Conservation (phyloP, 2,329 filamentous ascomycete species). For the Botrytis elliptica region DNA sequence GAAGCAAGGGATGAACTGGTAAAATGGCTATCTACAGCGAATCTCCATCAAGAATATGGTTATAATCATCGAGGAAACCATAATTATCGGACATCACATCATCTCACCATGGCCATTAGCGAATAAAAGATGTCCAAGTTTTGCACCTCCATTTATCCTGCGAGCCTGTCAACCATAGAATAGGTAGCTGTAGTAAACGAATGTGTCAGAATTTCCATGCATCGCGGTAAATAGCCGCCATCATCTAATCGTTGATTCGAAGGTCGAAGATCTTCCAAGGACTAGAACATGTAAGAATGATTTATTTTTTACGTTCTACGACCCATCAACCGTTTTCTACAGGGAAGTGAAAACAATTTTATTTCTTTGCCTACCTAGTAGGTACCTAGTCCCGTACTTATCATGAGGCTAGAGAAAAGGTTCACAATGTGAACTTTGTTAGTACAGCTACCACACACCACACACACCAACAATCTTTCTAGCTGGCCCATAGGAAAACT, state of each 20-base stretch:
- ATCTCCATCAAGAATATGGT: not conserved
- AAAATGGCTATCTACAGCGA: not conserved
- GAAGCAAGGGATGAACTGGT: not conserved
- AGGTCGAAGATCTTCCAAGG: conserved; percentile 2
- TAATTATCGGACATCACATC: not conserved
- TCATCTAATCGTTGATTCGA: not conserved
- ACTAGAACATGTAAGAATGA: conserved; percentile 10
- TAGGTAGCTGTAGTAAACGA: not conserved
- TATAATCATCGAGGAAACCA: not conserved
- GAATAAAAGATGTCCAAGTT: not conserved
- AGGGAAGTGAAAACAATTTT: not conserved
- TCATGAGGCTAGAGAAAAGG: not conserved
- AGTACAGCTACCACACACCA: not conserved
- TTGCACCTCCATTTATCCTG: not conserved
- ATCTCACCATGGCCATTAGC: not conserved
- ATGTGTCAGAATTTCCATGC: not conserved
- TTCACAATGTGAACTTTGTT: not conserved
- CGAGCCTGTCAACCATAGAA: not conserved
- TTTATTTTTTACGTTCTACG: not conserved
- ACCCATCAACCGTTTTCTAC: not conserved
- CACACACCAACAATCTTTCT: not conserved
- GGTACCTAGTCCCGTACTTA: not conserved
- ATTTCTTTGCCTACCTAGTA: not conserved
- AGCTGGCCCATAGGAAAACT: conserved; percentile 2
- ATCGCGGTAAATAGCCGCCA: conserved; percentile 20